Evolutionary conservation across 163 green algal species (phyloP), one percentile per base, ranked within the genome.

Genomic region (Coccomyxa subellipsoidea): DNA sequence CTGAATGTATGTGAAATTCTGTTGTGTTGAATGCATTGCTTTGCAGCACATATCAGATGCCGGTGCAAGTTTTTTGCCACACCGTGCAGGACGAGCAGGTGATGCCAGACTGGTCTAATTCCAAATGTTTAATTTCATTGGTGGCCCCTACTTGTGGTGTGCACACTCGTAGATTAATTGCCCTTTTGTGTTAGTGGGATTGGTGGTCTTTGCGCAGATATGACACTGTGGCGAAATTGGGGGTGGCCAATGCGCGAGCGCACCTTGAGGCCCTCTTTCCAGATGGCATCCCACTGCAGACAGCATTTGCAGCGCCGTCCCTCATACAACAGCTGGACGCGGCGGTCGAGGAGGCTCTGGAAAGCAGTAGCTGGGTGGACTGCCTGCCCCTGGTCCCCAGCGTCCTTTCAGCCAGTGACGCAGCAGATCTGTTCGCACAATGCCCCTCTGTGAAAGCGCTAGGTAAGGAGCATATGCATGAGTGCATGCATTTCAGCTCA

Each of bases 181-280:
- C n/a, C n/a, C n/a, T n/a, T n/a, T n/a, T n/a, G n/a, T n/a, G n/a
- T n/a, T n/a, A n/a, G n/a, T n/a, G n/a, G n/a, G n/a, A n/a, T n/a
- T n/a, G n/a, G n/a, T n/a, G n/a, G n/a, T n/a, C n/a, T n/a, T 31
- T 29, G 23, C 27, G 21, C 83, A 86, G 81, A 31, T 96, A 96
- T 82, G 90, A 94, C n/a, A 86, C 84, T 9, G 87, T 95, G 47
- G 78, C 71, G 23, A 94, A 93, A 82, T 75, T 94, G 54, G 92
- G 90, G 38, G 89, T 97, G 5, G 54, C 86, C 0, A 82, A 90
- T 34, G 83, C 90, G 29, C 66, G 54, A 31, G 75, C 80, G 31
- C 92, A 95, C 81, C 80, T 98, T 53, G 71, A 87, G 39, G 53
- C 85, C 7, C 79, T 82, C 36, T 96, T 95, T 82, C 90, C 92